Percentiles rank a stretch among this genome's conserved stretches.
Evolutionary conservation across 106 monocot genomes (phyloP).

Genomic region (Alisma plantagoaquatica): DNA sequence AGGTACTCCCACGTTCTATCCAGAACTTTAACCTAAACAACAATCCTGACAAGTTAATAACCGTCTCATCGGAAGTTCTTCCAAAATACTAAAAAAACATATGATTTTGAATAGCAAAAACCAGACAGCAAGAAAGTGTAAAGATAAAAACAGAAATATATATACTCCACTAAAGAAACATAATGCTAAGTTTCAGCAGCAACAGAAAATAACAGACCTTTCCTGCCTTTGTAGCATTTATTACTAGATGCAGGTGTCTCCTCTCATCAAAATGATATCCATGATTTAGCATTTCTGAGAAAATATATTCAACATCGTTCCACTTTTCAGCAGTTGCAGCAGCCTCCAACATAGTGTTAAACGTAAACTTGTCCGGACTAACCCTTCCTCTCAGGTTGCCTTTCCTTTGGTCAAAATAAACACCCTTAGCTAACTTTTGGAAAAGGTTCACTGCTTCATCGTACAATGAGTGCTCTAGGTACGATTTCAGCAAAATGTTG

Average conservation of each 20-base stretch:
- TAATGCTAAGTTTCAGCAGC: background rate
- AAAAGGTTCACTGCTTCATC: conserved; percentile 66
- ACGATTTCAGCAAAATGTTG: conserved; percentile 93
- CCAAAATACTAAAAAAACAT: background rate
- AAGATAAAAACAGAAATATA: background rate
- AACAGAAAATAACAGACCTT: conserved; percentile 41
- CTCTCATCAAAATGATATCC: conserved; percentile 63
- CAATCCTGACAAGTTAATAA: background rate
- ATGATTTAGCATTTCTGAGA: conserved; percentile 59
- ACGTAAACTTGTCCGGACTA: conserved; percentile 81
- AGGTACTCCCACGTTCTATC: conserved; percentile 69
- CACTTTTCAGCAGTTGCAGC: conserved; percentile 40
- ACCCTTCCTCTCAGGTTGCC: conserved; percentile 26
- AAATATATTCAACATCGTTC: conserved; percentile 69
- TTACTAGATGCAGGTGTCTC: conserved; percentile 62
- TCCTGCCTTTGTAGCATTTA: conserved; percentile 82
- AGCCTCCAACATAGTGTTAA: conserved; percentile 87
- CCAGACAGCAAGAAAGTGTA: background rate
- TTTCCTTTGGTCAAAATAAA: conserved; percentile 29
- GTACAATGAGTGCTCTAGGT: conserved; percentile 52
- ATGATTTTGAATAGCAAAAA: background rate
- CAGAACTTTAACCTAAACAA: conserved; percentile 42
- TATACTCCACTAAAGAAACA: background rate
- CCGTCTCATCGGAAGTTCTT: background rate
- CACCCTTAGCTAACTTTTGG: conserved; percentile 45